phyloP scores from a whole-genome alignment of 768 basidiomycete genomes.

The Porpolomopsis calyptriformis region DNA sequence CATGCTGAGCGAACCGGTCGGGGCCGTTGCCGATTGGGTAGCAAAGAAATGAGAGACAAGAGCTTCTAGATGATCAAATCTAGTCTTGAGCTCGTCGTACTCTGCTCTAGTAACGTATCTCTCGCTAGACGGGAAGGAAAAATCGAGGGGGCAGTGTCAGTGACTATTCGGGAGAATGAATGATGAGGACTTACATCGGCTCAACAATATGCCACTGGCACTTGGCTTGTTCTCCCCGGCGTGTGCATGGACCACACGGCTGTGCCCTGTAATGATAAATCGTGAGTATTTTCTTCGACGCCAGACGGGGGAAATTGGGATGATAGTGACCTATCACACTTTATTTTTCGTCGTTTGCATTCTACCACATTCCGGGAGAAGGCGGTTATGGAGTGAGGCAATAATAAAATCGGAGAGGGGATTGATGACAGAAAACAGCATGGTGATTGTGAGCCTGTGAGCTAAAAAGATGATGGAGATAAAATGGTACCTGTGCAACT shows the following conservation, averaged over 20 bases:
- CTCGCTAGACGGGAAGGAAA: slow-evolving; percentile 34
- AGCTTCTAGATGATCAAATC: slow-evolving; percentile 50
- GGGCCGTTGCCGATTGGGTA: slow-evolving; percentile 12
- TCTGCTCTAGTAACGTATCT: slow-evolving; percentile 73
- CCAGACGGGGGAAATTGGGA: slow-evolving; percentile 10
- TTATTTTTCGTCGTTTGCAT: slow-evolving; percentile 81
- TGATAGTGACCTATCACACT: slow-evolving; percentile 64
- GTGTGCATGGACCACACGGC: slow-evolving; percentile 72
- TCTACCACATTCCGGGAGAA: slow-evolving; percentile 33
- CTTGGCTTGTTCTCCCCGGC: slow-evolving; percentile 68
- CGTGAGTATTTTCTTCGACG: slow-evolving; percentile 15
- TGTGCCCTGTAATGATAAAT: slow-evolving; percentile 42
- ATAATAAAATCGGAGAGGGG: slow-evolving; percentile 6
- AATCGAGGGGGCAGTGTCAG: neutral
- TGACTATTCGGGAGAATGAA: slow-evolving; percentile 3
- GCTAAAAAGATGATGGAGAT: neutral
- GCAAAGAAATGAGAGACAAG: slow-evolving; percentile 40
- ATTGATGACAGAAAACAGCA: slow-evolving; percentile 2
- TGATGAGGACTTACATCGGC: slow-evolving; percentile 50
- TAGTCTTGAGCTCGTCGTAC: slow-evolving; percentile 62
- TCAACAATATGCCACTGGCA: slow-evolving; percentile 81
- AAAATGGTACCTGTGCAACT: slow-evolving; percentile 68
- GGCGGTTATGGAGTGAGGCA: slow-evolving; percentile 23
- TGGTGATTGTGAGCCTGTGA: neutral
- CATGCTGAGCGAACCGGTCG: slow-evolving; percentile 8